Base-by-base conservation (phyloP, 1,139 yeast genomes). In the Geotrichum bryndzae region DNA sequence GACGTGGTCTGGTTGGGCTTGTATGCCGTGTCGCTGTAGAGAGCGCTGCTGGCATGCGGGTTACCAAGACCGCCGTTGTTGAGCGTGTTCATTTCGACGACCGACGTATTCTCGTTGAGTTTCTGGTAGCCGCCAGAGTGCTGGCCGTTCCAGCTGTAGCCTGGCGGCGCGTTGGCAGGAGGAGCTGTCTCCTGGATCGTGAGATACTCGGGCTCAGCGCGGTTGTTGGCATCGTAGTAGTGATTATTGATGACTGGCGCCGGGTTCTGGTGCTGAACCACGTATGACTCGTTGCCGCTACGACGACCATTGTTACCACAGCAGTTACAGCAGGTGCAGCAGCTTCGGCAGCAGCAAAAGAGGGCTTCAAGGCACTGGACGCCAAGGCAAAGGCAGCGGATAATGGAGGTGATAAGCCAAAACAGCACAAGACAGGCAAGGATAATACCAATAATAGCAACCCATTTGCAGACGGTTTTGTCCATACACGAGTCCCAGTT, bases 401-500 rank as follows among this genome's bases (percentile, higher is more conserved):
- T 62, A 6, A 81, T 55, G 1, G 76, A 75, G 27, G 78, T 75
- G 5, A 80, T 55, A 1, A 80, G 58, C 79, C 82, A 78, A 11
- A 80, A 29, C 0, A 68, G 69, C 8, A 72, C 27, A 13, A 72
- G 56, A 7, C 72, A 77, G 0, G 85, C 94, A 13, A 89, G 69
- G 0, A 80, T 84, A 1, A 88, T 86, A 5, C 88, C 85, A n/a
- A 88, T 87, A 57, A 89, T 88, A 10, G 89, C 92, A 23, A 87
- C 82, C 65, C 88, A 82, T 71, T 88, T 88, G 74, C 96, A 89
- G 51, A 85, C 79, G 51, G 76, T 83, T 72, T 88, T 86, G 69
- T 81, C 85, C 95, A 88, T 88, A 75, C 96, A 89, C 2, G 88
- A 82, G 70, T 86, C 84, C 95, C 96, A 89, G 57, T 15, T 41